Conservation (phyloP, 169 alveolate species). For the Plasmodium relictum region DNA sequence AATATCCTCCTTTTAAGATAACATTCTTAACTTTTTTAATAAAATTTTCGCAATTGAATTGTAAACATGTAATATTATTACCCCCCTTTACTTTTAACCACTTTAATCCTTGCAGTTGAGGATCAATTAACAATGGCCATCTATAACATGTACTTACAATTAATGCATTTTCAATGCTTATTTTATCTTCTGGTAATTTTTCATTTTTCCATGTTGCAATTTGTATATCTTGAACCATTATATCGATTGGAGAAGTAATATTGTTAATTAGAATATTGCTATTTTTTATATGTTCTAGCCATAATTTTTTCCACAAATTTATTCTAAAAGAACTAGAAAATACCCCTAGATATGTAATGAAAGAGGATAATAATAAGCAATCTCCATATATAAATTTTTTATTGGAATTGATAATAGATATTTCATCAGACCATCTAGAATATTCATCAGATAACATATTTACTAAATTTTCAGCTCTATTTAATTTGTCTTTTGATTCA, state of each 20-base stretch:
- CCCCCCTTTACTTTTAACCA: conserved; percentile 97
- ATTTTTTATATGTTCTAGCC: conserved; percentile 92
- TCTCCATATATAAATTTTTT: conserved; percentile 94
- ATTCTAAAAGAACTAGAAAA: conserved; percentile 93
- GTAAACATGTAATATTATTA: conserved; percentile 92
- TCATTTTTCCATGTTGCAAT: conserved; percentile 96
- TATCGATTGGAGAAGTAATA: conserved; percentile 91
- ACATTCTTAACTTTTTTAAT: conserved; percentile 89
- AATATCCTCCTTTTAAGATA: conserved; percentile 93
- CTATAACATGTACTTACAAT: conserved; percentile 95
- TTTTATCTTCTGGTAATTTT: conserved; percentile 96
- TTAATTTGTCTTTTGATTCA: conserved; percentile 91
- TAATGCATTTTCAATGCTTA: conserved; percentile 96
- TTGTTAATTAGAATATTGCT: conserved; percentile 92
- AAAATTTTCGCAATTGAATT: conserved; percentile 93
- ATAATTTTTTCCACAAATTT: conserved; percentile 91
- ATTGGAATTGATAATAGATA: conserved; percentile 90
- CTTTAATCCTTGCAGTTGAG: conserved; percentile 96
- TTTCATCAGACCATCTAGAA: conserved; percentile 96
- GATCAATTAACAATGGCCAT: conserved; percentile 97
- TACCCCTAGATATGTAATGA: conserved; percentile 97
- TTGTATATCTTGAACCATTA: conserved; percentile 94
- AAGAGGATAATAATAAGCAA: conserved; percentile 95
- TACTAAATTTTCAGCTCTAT: conserved; percentile 95
- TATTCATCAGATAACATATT: conserved; percentile 96